phyloP scores from a whole-genome alignment of 768 basidiomycete genomes.

The Tricholoma sp. region DNA sequence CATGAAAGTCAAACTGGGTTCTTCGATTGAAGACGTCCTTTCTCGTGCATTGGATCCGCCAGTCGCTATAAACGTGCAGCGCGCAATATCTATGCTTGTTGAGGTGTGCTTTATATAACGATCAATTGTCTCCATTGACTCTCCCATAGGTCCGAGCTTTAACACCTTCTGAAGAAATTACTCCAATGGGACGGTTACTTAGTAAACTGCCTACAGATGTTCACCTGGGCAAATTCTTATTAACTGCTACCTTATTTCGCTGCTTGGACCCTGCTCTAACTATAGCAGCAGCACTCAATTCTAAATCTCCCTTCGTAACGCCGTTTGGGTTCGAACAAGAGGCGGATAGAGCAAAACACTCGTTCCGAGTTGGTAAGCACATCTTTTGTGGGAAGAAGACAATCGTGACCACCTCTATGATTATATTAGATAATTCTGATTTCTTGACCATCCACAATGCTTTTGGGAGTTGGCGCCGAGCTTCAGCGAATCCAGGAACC shows the following conservation, averaged over 20 bases:
- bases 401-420: background rate
- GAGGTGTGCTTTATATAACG: constrained; percentile 48
- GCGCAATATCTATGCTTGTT: constrained; percentile 86
- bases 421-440: constrained; percentile 76
- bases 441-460: constrained; percentile 92
- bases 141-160: constrained; percentile 70
- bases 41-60: constrained; percentile 89
- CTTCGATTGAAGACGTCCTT: constrained; percentile 86
- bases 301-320: constrained; percentile 89
- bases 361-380: constrained; percentile 68
- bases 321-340: constrained; percentile 86
- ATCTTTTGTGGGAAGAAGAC: background rate
- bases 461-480: constrained; percentile 82
- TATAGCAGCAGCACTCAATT: constrained; percentile 87
- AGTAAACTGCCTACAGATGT: constrained; percentile 95
- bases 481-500: constrained; percentile 54
- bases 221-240: constrained; percentile 89
- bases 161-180: constrained; percentile 84
- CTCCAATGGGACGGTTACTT: constrained; percentile 85
- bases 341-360: constrained; percentile 77
- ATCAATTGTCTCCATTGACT: background rate
- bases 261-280: constrained; percentile 97
- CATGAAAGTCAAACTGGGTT: constrained; percentile 81
- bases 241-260: constrained; percentile 77
- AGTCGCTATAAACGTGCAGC: constrained; percentile 75